These are phyloP conservation scores for Lipomyces spencermartinsiae DNA, from an alignment of 805 yeast species.

Conservation along the genomic window DNA sequence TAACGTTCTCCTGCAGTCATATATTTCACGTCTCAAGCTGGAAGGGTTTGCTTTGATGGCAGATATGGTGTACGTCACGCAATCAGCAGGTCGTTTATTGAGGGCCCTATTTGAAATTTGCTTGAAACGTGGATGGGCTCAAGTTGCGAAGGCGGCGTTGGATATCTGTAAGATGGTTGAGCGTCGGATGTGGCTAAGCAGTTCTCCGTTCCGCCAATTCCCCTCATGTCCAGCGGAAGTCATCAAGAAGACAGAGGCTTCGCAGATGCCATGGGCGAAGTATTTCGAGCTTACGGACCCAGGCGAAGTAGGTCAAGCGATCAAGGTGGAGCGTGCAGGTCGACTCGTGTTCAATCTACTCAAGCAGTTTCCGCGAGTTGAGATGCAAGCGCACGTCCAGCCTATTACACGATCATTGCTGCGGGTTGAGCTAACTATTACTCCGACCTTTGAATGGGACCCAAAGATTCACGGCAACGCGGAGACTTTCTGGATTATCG, in stretches of 20 bases:
- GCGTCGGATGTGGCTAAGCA: constrained; percentile 79
- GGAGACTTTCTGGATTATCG: constrained; percentile 71
- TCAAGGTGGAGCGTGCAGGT: constrained; percentile 74
- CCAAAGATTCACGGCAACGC: constrained; percentile 61
- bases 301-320: constrained; percentile 81
- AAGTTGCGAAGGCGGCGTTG: constrained; percentile 60
- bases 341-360: constrained; percentile 58
- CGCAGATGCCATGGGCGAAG: constrained; percentile 81
- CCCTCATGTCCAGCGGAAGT: constrained; percentile 71
- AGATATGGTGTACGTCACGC: constrained; percentile 92
- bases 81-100: constrained; percentile 87
- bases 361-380: constrained; percentile 73
- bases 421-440: constrained; percentile 67
- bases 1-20: constrained; percentile 80
- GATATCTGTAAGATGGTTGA: constrained; percentile 82
- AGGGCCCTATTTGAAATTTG: constrained; percentile 86
- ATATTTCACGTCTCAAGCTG: constrained; percentile 74
- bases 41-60: constrained; percentile 92
- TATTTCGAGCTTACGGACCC: constrained; percentile 70
- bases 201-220: constrained; percentile 87
- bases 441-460: constrained; percentile 85
- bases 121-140: constrained; percentile 72
- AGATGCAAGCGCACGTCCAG: constrained; percentile 65
- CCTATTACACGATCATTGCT: constrained; percentile 78
- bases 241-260: constrained; percentile 74